Conservation (phyloP, 495 filamentous ascomycete species). For the Lophium mytilinum region DNA sequence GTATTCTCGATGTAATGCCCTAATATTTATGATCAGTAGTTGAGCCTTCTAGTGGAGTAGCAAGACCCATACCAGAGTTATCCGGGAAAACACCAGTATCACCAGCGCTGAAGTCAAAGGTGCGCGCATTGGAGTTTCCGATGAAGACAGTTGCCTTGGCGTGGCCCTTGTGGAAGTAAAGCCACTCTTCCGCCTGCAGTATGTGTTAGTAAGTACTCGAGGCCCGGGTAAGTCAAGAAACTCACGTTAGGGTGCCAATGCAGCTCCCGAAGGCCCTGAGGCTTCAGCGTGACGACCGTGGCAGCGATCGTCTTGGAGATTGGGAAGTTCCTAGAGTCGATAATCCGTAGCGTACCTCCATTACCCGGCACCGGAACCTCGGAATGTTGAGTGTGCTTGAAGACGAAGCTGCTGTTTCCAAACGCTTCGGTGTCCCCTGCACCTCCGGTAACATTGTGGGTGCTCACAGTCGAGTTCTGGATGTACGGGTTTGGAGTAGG, state of each 20-base stretch:
- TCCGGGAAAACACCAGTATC: conserved; percentile 61
- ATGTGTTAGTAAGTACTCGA: conserved; percentile 1
- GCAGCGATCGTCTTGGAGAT: conserved; percentile 54
- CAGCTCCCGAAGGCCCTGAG: conserved; percentile 52
- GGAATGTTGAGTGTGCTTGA: conserved; percentile 43
- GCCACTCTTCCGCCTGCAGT: conserved; percentile 52
- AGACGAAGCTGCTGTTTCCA: conserved; percentile 51
- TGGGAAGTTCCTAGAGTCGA: conserved; percentile 57
- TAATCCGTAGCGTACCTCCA: conserved; percentile 50
- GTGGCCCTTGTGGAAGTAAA: conserved; percentile 54
- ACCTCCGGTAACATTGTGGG: conserved; percentile 40
- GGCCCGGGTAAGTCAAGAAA: neutral
- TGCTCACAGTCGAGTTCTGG: conserved; percentile 41
- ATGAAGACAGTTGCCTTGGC: conserved; percentile 56
- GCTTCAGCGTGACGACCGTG: conserved; percentile 51
- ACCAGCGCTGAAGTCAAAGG: conserved; percentile 56
- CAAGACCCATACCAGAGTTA: conserved; percentile 41
- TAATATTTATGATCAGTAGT: neutral
- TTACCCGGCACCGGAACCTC: conserved; percentile 48
- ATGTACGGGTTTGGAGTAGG: conserved; percentile 55
- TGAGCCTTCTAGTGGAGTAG: neutral
- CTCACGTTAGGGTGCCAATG: conserved; percentile 63
- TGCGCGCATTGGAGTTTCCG: conserved; percentile 48
- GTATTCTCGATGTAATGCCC: conserved; percentile 61
- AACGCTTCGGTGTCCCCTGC: conserved; percentile 36